Conservation (phyloP, 805 yeast species). For the Crinitomyces ghanaensis region DNA sequence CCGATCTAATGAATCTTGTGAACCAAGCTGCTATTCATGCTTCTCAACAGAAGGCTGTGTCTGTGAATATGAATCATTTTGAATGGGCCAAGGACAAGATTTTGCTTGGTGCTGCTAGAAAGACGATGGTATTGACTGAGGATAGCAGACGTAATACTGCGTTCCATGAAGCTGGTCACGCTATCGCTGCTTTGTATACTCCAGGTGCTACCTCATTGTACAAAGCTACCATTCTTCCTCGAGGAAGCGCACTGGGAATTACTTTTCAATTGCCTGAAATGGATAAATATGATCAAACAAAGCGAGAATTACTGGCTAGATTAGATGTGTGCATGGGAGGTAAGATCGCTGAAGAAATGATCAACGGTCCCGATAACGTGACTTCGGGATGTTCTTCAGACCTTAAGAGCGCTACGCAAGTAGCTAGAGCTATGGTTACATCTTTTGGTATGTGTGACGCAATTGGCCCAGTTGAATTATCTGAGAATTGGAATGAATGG, state of each 20-base stretch:
- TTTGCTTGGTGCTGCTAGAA: conserved; percentile 94
- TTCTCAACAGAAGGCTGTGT: conserved; percentile 79
- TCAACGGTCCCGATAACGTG: conserved; percentile 83
- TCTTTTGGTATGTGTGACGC: conserved; percentile 91
- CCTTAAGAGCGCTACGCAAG: conserved; percentile 75
- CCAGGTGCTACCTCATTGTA: conserved; percentile 91
- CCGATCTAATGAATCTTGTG: conserved; percentile 88
- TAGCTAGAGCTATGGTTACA: conserved; percentile 95
- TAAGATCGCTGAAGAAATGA: conserved; percentile 88
- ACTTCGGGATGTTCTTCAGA: conserved; percentile 95
- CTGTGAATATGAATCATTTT: conserved; percentile 82
- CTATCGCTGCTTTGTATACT: conserved; percentile 92
- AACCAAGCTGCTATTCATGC: conserved; percentile 98
- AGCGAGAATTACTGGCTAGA: conserved; percentile 78
- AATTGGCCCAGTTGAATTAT: conserved; percentile 83
- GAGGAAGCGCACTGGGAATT: conserved; percentile 94
- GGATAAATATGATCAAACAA: conserved; percentile 93
- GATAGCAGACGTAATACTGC: conserved; percentile 91
- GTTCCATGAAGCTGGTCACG: conserved; percentile 98
- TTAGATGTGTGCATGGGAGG: conserved; percentile 99
- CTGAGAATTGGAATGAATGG: conserved; percentile 94
- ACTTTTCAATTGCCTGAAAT: conserved; percentile 97
- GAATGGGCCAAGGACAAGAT: conserved; percentile 99
- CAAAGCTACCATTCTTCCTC: conserved; percentile 92
- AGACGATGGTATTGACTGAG: conserved; percentile 95